Base-by-base conservation (phyloP, 805 yeast genomes). In the Scheffersomyces ergatensis region DNA sequence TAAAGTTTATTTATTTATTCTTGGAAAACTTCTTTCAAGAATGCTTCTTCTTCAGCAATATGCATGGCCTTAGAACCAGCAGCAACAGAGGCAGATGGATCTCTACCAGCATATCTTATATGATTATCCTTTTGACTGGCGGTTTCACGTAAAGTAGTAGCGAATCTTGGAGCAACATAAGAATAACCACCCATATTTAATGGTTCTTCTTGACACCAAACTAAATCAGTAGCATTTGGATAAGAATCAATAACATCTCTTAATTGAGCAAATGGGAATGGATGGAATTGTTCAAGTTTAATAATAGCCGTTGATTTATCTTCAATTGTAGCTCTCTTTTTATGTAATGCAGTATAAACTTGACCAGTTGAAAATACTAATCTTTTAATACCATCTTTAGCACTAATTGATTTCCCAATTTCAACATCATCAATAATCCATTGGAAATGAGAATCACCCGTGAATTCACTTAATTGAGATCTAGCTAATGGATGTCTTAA, bases 181-280 rank as follows among this genome's bases (percentile, higher is more conserved):
- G 84, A 60, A 85, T 85, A 89, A 34, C 87, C 73, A 68, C 99
- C 99, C 83, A 92, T 92, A 76, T 93, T 93, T 71, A 93, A 77
- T 57, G 98, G 98, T 77, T 93, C 99, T 73, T 93, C 99, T 76
- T 93, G 99, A 70, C 95, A 85, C 92, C 90, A 93, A 36, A 90
- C 95, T 52, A 93, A 72, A 64, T 93, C 99, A 65, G 85, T 83
- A 47, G 84, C 63, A 64, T 81, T 82, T 58, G 95, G 89, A 76
- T 85, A 93, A 36, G 81, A 63, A 69, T 85, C 74, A 55, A 93
- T 71, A 20, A 88, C 72, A 53, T 92, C 97, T 62, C 88, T 84
- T 56, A 93, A 70, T 74, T 88, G 97, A 42, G 93, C 90, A 71
- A 74, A 93, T 69, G 99, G 99, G 97, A 93, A 93, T 67, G 99